These are phyloP conservation scores for Fusarium tanahbumbuense DNA, from an alignment of 2,329 filamentous ascomycete species.

Conservation along the genomic window DNA sequence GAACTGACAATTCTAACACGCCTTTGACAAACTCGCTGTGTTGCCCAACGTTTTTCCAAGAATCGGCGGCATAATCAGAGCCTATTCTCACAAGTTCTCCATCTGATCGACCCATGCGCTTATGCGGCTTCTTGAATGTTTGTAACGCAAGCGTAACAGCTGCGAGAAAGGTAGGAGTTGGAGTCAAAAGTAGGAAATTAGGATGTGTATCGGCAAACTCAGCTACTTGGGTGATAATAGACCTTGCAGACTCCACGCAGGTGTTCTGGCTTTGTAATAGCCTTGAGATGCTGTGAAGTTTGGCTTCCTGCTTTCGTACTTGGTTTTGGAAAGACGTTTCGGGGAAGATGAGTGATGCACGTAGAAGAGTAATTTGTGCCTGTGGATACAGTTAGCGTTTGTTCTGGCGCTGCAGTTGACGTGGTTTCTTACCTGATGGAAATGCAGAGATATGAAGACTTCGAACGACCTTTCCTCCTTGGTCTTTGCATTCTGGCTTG, in stretches of 20 bases:
- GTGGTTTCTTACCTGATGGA: conserved; percentile 17
- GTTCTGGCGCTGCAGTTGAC: fast-evolving
- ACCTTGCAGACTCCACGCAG: conserved; percentile 37
- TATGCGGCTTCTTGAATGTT: conserved; percentile 41
- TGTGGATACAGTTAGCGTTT: background rate
- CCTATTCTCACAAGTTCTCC: conserved; percentile 36
- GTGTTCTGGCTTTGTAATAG: conserved; percentile 35
- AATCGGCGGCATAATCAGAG: conserved; percentile 16
- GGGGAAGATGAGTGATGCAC: conserved; percentile 37
- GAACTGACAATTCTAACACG: conserved; percentile 24
- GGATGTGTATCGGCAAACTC: conserved; percentile 34
- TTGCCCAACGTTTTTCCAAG: background rate
- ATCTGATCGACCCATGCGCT: conserved; percentile 40
- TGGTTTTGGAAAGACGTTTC: conserved; percentile 31
- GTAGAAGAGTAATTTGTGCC: conserved; percentile 38
- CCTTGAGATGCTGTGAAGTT: conserved; percentile 19
- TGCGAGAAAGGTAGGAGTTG: conserved; percentile 33
- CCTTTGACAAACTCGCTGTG: conserved; percentile 31
- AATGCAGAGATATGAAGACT: conserved; percentile 34
- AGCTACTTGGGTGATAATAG: conserved; percentile 36
- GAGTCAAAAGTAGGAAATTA: conserved; percentile 30
- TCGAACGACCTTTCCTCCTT: conserved; percentile 24
- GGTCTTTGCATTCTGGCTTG: conserved; percentile 7
- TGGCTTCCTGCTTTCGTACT: conserved; percentile 30
- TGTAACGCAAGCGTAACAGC: conserved; percentile 34